Conservation (phyloP, 2,329 filamentous ascomycete genomes). For the Botryosphaeria agaves region DNA sequence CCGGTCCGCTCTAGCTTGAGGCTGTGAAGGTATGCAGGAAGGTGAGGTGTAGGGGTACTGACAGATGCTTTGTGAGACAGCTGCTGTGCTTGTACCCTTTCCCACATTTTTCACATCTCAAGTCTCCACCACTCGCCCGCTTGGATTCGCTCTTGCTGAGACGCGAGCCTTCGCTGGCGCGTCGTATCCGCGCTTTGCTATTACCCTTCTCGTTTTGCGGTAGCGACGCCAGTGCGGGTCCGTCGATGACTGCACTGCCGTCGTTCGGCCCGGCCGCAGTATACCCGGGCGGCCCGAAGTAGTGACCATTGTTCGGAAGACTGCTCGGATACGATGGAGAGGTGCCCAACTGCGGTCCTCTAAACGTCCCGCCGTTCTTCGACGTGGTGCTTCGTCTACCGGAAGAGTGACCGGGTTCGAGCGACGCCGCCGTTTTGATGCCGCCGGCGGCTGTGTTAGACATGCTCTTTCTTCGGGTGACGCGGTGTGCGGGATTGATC, state of each 20-base stretch:
- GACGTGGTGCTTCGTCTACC: slow-evolving; percentile 52
- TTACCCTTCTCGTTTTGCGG: slow-evolving; percentile 27
- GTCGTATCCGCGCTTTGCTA: slow-evolving; percentile 36
- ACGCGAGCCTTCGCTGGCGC: slow-evolving; percentile 74
- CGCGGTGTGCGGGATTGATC: slow-evolving; percentile 65
- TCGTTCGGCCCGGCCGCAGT: slow-evolving; percentile 25
- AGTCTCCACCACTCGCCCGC: slow-evolving; percentile 65
- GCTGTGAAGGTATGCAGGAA: slow-evolving; percentile 23
- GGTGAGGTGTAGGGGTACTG: slow-evolving; percentile 48
- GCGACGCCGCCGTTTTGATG: slow-evolving; percentile 58
- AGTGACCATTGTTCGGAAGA: slow-evolving; percentile 37
- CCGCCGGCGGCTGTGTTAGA: slow-evolving; percentile 56
- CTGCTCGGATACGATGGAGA: slow-evolving; percentile 51
- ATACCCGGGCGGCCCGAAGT: slow-evolving; percentile 19
- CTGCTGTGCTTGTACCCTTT: slow-evolving; percentile 99
- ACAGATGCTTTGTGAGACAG: slow-evolving; percentile 99
- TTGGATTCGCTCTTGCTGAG: slow-evolving; percentile 62
- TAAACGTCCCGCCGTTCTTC: slow-evolving; percentile 33
- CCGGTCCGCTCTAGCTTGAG: slow-evolving; percentile 7
- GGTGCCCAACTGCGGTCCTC: slow-evolving; percentile 34
- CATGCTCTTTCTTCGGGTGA: slow-evolving; percentile 88
- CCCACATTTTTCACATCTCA: slow-evolving; percentile 94
- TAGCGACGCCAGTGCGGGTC: slow-evolving; percentile 36
- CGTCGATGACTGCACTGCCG: slow-evolving; percentile 53
- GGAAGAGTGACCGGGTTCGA: slow-evolving; percentile 44